Evolutionary conservation across 1,284 basidiomycete species (phyloP), one percentile per base, ranked within the genome.

Genomic region (Mrakiaceae sp.): DNA sequence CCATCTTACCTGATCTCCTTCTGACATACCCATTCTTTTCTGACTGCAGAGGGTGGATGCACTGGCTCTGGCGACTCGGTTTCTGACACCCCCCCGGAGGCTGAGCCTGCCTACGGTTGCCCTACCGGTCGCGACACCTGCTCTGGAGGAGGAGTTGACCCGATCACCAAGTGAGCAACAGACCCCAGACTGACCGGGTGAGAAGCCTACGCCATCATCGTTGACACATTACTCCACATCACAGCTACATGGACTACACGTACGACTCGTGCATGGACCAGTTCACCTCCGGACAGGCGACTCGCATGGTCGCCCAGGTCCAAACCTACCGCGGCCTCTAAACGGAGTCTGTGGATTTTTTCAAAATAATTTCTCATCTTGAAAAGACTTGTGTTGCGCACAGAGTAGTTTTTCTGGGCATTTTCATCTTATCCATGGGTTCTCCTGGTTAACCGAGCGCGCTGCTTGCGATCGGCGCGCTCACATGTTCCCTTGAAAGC

Each of bases 31-130:
- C 27, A 27, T 2, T 27, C 27, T 27, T 27, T 27, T 27, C 27
- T 27, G 27, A 27, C 27, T 27, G 27, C 27, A 27, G 27, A 83
- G 70, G 82, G 81, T 43, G 82, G 82, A 4, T 83, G 81, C 76
- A 69, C 68, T 48, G 77, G 76, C 50, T 63, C 74, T 14, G 82
- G 82, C 12, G 82, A 84, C 70, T 70, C 67, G 50, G 81, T 84
- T 62, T 69, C 71, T 49, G 83, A 84, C 69, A 83, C 82, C 2
- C 79, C 81, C 12, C 70, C 79, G 39, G 81, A 82, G 72, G 74
- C 76, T 1, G 72, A 71, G n/a, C 64, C 80, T 67, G 78, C 80
- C 4, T 76, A 68, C 49, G 80, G 79, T 10, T 82, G 81, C 72
- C 80, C 80, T 43, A 76, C 72, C 47, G 76, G 78, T 53, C 70